Percentiles rank a stretch among this genome's conserved stretches.
Evolutionary conservation across 1,284 basidiomycete genomes (phyloP).

Genomic region (Rhodofomes roseus): DNA sequence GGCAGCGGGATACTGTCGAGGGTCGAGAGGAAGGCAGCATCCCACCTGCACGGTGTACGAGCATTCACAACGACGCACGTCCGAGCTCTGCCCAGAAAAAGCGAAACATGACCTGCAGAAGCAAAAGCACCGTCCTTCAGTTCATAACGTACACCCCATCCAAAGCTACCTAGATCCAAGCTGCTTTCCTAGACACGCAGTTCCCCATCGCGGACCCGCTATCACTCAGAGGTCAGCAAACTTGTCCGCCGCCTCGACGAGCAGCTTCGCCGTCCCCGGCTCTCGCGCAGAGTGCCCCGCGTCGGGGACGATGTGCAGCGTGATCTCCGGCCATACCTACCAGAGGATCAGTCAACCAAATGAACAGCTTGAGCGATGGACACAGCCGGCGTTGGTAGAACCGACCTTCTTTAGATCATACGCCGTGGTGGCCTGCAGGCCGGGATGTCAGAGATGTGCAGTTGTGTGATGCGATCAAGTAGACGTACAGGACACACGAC

Average conservation of each 20-base stretch:
- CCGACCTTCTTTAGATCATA: conserved; percentile 68
- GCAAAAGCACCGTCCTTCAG: background rate
- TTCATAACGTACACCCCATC: background rate
- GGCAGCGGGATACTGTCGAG: background rate
- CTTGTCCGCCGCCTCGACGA: conserved; percentile 57
- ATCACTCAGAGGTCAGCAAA: conserved; percentile 20
- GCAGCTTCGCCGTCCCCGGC: conserved; percentile 64
- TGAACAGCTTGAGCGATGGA: background rate
- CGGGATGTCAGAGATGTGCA: background rate
- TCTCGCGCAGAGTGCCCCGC: conserved; percentile 90
- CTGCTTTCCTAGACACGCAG: no score
- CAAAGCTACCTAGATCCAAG: no score
- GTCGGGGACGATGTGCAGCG: conserved; percentile 82
- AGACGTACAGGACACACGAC: conserved; percentile 69
- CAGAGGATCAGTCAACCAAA: background rate
- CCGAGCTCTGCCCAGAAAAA: no score
- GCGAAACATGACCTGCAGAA: no score
- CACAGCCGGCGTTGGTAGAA: background rate
- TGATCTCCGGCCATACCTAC: conserved; percentile 75
- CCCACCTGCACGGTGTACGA: no score
- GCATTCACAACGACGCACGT: no score
- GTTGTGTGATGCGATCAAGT: background rate
- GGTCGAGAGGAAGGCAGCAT: background rate
- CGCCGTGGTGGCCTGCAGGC: conserved; percentile 67
- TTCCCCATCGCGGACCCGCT: no score